phyloP scores from a whole-genome alignment of 1,139 yeast species.

The Pichia sp. region DNA sequence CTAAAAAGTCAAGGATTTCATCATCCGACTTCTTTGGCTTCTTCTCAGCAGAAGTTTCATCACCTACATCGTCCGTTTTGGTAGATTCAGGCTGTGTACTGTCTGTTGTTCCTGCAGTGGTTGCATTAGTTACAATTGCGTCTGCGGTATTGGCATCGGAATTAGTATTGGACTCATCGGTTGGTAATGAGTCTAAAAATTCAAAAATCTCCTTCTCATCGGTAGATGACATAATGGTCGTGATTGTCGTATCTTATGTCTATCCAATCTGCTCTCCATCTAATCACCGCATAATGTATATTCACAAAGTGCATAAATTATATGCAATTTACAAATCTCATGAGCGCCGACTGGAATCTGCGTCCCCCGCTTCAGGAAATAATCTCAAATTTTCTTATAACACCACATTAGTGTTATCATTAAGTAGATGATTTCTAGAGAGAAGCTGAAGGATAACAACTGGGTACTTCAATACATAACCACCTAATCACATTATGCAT shows the following conservation, averaged over 20 bases:
- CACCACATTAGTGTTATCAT: too few species aligned
- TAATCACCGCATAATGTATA: too few species aligned
- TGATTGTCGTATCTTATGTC: too few species aligned
- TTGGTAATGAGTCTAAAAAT: slow-evolving; percentile 79
- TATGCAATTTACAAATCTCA: too few species aligned
- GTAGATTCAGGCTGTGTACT: background rate
- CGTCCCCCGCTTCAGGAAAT: background rate
- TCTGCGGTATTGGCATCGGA: background rate
- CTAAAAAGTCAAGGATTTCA: slow-evolving; percentile 81
- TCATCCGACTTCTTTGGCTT: slow-evolving; percentile 44
- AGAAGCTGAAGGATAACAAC: too few species aligned
- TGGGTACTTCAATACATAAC: too few species aligned
- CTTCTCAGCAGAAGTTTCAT: too few species aligned
- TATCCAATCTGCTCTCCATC: too few species aligned
- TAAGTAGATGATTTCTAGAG: background rate
- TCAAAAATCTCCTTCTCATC: slow-evolving; percentile 82
- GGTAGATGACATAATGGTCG: slow-evolving; percentile 21
- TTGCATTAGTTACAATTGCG: too few species aligned
- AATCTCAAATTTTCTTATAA: too few species aligned
- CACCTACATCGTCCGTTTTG: too few species aligned
- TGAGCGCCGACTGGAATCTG: background rate
- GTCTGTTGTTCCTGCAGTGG: slow-evolving; percentile 7
- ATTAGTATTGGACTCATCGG: background rate
- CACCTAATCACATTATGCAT: slow-evolving; percentile 31
- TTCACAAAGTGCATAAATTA: too few species aligned